Percentiles rank a stretch among this genome's conserved stretches.
Conservation (phyloP, 83 land plant species). For the Picea abies region DNA sequence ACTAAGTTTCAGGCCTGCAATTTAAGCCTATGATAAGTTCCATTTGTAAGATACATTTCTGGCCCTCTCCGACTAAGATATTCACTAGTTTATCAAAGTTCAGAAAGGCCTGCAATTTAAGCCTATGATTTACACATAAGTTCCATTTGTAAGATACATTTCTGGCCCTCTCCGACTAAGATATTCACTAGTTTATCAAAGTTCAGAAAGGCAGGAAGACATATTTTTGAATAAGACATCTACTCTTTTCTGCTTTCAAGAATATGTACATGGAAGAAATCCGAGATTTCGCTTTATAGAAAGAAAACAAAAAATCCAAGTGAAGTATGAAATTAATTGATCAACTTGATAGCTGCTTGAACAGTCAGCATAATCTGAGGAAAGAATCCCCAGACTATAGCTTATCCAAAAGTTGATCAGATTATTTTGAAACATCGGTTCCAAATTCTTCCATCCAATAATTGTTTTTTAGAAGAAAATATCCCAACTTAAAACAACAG, state of each 20-base stretch:
- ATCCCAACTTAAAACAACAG: conserved; percentile 2
- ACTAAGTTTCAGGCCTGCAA: too few species aligned
- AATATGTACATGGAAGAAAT: not conserved
- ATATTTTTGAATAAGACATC: not conserved
- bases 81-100: not conserved
- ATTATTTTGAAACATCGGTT: not conserved
- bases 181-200: not conserved
- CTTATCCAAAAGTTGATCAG: not conserved
- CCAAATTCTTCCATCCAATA: not conserved
- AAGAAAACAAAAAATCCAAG: not conserved
- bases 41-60: too few species aligned
- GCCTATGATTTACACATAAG: too few species aligned
- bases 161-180: not conserved
- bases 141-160: too few species aligned
- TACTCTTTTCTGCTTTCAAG: not conserved
- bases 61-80: not conserved
- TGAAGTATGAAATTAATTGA: not conserved
- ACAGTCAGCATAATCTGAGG: not conserved
- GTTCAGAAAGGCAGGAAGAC: not conserved
- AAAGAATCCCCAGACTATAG: not conserved
- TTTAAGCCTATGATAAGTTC: too few species aligned
- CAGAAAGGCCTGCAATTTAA: not conserved
- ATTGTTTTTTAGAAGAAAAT: not conserved
- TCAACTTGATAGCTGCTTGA: not conserved
- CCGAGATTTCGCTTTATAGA: not conserved